A percentile compares a stretch with the other conserved stretches of the same genome.
Conservation (phyloP, 1,139 yeast genomes). For the Candida tunisiensis region DNA sequence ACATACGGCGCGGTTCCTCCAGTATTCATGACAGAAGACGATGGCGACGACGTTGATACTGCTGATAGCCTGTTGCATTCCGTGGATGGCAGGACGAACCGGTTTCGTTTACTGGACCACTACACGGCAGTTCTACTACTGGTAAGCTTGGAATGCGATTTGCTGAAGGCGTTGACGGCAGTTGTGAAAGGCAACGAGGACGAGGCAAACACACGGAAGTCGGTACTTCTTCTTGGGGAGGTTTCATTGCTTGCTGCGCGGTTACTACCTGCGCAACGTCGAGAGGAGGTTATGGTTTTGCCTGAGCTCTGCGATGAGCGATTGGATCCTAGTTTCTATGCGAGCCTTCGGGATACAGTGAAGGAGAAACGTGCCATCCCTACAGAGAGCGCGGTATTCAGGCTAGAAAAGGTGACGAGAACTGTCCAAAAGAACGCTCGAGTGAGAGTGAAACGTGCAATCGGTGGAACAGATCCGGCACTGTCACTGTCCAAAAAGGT, state of each 20-base stretch:
- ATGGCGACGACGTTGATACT: too few relatives aligned
- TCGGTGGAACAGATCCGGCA: conserved; percentile 21
- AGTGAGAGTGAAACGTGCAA: conserved; percentile 3
- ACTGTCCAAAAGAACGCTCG: conserved; percentile 18
- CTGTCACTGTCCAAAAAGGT: conserved; percentile 14
- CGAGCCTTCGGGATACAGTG: too few relatives aligned
- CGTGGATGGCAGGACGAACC: conserved; percentile 1
- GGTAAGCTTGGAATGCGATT: conserved; percentile 37
- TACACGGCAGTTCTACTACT: conserved; percentile 42
- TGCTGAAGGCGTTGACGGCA: conserved; percentile 31
- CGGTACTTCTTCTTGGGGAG: conserved; percentile 47
- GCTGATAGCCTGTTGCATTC: too few relatives aligned
- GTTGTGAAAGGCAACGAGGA: conserved; percentile 32
- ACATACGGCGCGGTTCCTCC: conserved; percentile 12
- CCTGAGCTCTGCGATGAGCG: conserved; percentile 7
- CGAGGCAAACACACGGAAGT: conserved; percentile 35
- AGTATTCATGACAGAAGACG: too few relatives aligned
- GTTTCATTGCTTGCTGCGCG: conserved; percentile 37
- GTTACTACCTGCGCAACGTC: conserved; percentile 29
- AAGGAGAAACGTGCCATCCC: conserved; percentile 4
- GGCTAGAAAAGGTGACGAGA: conserved; percentile 30
- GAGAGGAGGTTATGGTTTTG: conserved; percentile 13
- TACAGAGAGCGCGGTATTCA: conserved; percentile 19
- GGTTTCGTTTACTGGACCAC: conserved; percentile 20
- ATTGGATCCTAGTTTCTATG: neutral